Percentiles rank a stretch among this genome's conserved stretches.
Evolutionary conservation across 1,139 yeast species (phyloP).

Genomic region (Casaregolazyma suthepensis): DNA sequence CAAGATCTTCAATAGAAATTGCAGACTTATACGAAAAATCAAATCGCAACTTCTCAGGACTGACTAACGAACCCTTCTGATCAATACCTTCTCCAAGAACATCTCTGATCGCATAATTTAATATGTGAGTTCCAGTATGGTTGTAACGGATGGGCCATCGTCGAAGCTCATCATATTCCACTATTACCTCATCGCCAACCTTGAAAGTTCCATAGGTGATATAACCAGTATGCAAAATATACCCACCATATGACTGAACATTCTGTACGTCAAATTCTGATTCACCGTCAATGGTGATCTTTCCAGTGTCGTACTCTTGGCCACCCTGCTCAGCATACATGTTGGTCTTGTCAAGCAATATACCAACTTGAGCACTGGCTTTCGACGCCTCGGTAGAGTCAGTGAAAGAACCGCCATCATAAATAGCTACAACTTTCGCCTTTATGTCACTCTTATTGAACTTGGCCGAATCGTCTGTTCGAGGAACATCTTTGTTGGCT

Average conservation of each 20-base stretch:
- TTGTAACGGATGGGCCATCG: constrained; percentile 96
- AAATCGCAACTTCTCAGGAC: constrained; percentile 90
- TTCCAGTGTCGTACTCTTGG: constrained; percentile 95
- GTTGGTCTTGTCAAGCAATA: constrained; percentile 81
- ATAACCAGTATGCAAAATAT: constrained; percentile 89
- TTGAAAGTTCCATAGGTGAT: constrained; percentile 68
- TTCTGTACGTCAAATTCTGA: constrained; percentile 85
- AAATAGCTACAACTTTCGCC: constrained; percentile 56
- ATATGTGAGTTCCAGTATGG: constrained; percentile 96
- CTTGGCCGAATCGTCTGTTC: constrained; percentile 77
- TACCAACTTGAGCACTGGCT: constrained; percentile 57
- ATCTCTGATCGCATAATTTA: constrained; percentile 81
- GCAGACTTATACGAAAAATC: constrained; percentile 89
- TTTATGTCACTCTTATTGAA: constrained; percentile 32
- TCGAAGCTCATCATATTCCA: constrained; percentile 86
- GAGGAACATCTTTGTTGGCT: constrained; percentile 48
- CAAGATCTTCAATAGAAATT: constrained; percentile 64
- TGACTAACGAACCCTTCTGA: constrained; percentile 95
- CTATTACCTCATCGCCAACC: constrained; percentile 67
- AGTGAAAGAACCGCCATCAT: constrained; percentile 60
- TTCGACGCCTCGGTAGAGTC: constrained; percentile 37
- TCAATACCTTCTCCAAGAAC: constrained; percentile 84
- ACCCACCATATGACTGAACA: constrained; percentile 90
- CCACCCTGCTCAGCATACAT: constrained; percentile 99
- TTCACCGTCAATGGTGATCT: constrained; percentile 77